Base-by-base conservation (phyloP, 2,329 filamentous ascomycete genomes). In the Hypoxylon sp. region DNA sequence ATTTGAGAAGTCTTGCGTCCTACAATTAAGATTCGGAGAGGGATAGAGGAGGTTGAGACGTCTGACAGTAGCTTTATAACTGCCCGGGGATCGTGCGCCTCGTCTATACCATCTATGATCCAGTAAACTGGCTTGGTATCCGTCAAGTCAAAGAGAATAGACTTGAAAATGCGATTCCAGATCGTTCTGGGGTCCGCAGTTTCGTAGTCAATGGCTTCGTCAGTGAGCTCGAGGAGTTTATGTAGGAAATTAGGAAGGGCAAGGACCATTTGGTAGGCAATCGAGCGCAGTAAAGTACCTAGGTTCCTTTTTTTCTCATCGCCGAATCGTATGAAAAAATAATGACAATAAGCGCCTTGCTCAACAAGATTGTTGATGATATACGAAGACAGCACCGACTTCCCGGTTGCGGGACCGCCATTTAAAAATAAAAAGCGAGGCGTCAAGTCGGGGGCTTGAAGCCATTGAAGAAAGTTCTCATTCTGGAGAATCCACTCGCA, bases 71-170 rank as follows among this genome's bases (percentile, higher is more conserved):
- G 46, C 24, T 67, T 67, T 0, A 78, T 47, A 1, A 79, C 15
- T 1, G 67, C 34, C 6, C 58, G n/a, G 4, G 76, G 71, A 17
- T 53, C 54, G 20, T 77, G 72, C 17, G 72, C 70, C 48, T 81
- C 77, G 51, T 80, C 78, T 1, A 80, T 28, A 1, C 71, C 78
- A 70, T 81, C 78, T 46, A 80, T 74, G 7, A 80, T 66, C 77
- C 75, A 78, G 63, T 78, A 80, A 1, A 80, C 20, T 0, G 76
- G 71, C 3, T 54, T 20, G 4, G 56, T 6, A 1, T 61, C 26
- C 3, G 66, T 39, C 28, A 72, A 68, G 8, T 65, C 64, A 60
- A 74, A 76, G 7, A 79, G 61, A 26, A 70, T 68, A 8, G 68
- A 67, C 30, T 68, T 67, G 63, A 78, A 80, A 0, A 77, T 56